Conservation (phyloP, 2,329 filamentous ascomycete genomes). For the Cladosporium colombiae region DNA sequence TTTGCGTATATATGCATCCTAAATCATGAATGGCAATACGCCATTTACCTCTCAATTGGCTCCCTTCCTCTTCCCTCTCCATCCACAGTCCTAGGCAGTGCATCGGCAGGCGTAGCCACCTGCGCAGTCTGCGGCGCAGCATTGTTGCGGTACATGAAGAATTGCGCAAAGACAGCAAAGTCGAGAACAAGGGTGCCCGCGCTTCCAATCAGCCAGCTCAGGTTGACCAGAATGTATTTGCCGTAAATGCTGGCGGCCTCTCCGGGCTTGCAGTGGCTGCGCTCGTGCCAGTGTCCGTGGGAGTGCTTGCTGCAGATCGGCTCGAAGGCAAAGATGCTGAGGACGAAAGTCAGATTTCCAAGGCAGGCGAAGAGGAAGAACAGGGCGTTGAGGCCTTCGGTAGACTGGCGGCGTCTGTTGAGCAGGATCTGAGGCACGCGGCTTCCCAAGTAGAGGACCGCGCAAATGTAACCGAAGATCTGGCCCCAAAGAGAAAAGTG, state of each 20-base stretch:
- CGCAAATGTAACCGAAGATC: slow-evolving; percentile 90
- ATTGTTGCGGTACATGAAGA: slow-evolving; percentile 73
- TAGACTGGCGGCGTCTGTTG: slow-evolving; percentile 89
- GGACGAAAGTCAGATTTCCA: slow-evolving; percentile 89
- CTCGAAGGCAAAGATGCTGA: slow-evolving; percentile 88
- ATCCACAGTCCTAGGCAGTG: slow-evolving; percentile 22
- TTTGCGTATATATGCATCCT: not conserved
- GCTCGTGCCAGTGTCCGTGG: slow-evolving; percentile 36
- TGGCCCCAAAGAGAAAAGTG: slow-evolving; percentile 78
- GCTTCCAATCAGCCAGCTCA: slow-evolving; percentile 88
- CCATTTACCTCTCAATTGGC: slow-evolving; percentile 26
- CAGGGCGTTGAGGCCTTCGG: slow-evolving; percentile 87
- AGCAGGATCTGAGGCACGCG: slow-evolving; percentile 87
- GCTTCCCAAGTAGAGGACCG: slow-evolving; percentile 82
- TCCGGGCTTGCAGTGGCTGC: slow-evolving; percentile 59
- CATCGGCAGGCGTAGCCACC: slow-evolving; percentile 31
- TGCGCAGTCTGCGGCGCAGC: slow-evolving; percentile 36
- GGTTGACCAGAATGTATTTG: slow-evolving; percentile 82
- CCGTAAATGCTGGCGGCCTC: slow-evolving; percentile 71
- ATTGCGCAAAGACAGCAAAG: slow-evolving; percentile 84
- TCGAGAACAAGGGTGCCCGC: slow-evolving; percentile 84
- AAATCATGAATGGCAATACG: not conserved
- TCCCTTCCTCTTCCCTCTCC: slow-evolving; percentile 35
- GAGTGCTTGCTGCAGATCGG: slow-evolving; percentile 60
- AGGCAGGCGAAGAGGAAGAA: slow-evolving; percentile 98